Evolutionary conservation across 1,139 yeast species (phyloP).

Genomic region (Torulaspora pretoriensis): DNA sequence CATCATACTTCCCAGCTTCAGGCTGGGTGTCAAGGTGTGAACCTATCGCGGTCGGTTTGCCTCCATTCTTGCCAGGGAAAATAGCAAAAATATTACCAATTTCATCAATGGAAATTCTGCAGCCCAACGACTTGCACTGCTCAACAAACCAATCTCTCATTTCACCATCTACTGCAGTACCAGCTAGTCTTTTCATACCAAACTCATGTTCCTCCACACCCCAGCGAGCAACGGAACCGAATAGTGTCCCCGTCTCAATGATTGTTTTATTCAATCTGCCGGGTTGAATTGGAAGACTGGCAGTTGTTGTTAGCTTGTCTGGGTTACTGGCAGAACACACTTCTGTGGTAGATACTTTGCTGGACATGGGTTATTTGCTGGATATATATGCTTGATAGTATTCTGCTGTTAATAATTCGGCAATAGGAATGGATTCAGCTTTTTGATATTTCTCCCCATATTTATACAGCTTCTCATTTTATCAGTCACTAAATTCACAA

Average conservation of each 20-base stretch:
- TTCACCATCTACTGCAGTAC: conserved; percentile 56
- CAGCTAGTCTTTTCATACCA: conserved; percentile 59
- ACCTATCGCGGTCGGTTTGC: conserved; percentile 62
- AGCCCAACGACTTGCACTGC: conserved; percentile 53
- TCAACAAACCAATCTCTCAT: conserved; percentile 66
- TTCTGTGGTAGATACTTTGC: background rate
- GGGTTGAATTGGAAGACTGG: conserved; percentile 13
- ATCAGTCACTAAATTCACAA: background rate
- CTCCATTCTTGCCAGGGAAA: conserved; percentile 47
- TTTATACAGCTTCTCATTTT: background rate
- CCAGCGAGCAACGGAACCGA: conserved; percentile 64
- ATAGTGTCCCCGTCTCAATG: conserved; percentile 52
- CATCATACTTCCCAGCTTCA: conserved; percentile 75
- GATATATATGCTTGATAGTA: background rate
- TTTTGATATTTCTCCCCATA: background rate
- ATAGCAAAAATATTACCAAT: conserved; percentile 66
- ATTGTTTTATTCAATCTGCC: conserved; percentile 53
- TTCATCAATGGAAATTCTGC: conserved; percentile 54
- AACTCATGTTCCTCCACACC: conserved; percentile 54
- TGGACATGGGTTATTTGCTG: background rate
- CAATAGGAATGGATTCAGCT: background rate
- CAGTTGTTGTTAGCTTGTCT: background rate
- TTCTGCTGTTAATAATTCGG: background rate
- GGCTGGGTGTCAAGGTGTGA: conserved; percentile 77
- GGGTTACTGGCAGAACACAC: background rate